Evolutionary conservation across 2,329 filamentous ascomycete genomes (phyloP), one percentile per base, ranked within the genome.

Genomic region (Hymenoscyphus salicellus): DNA sequence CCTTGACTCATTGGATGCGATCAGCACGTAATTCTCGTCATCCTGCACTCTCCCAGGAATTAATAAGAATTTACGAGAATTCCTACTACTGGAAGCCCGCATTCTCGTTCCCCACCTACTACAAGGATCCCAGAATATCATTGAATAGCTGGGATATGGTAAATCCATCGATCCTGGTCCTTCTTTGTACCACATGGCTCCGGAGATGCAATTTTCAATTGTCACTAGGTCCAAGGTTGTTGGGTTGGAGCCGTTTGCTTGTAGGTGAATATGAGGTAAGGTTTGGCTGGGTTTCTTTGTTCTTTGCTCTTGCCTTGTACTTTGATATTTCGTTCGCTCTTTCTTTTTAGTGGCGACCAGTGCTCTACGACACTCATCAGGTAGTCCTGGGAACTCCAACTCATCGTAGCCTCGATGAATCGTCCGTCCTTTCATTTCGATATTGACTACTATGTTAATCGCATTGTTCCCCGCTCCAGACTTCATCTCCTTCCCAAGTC

Each of bases 361-460:
- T 52, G 46, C 10, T 23, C 46, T 52, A 11, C 46, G 14, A 11
- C 28, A 14, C 38, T 52, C 36, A 38, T 38, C 14, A 33, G 32
- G 32, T 33, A 33, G 32, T 33, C 32, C 32, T 33, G 8, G 10
- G 2, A 33, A 20, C 43, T 46, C 17, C 7, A 20, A 23, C 28
- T 20, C 14, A 17, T 28, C 16, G 6, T 49, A 20, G 1, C n/a
- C 30, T 36, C 20, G 23, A 64, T 64, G 32, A 49, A 20, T 46
- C 17, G 38, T 11, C 55, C 41, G 16, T 41, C 61, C 20, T 63
- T 60, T 52, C 33, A 74, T 59, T 86, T 96, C 77, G 86, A 95
- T 77, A 84, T 96, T 68, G 93, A 97, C 80, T 78, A 78, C n/a
- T 86, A 89, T 74, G 75, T 96, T 60, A 92, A 94, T 75, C 89